Evolutionary conservation across 208 protist genomes (phyloP), one percentile per base, ranked within the genome.

Genomic region (Wallacemonas sp.): DNA sequence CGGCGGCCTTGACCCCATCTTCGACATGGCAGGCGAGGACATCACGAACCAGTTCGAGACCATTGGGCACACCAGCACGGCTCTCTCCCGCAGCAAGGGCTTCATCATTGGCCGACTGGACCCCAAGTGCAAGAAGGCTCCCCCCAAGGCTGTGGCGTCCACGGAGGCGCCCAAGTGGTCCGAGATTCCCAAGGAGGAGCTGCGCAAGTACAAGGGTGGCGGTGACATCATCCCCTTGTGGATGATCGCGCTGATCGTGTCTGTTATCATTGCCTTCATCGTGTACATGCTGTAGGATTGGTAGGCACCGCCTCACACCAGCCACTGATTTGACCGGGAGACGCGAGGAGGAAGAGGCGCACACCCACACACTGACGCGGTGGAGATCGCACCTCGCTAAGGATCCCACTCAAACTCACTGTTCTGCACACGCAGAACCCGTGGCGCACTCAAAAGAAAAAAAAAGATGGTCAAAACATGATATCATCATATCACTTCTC

Each of bases 1-100:
- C 26, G 93, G 94, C 60, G 94, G 96, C 22, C 65, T 92, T 17
- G 85, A 95, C 71, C 75, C 85, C 24, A 92, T 95, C 44, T 83
- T 82, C 53, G 89, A 95, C 59, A 81, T 94, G 61, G 78, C 65
- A 10, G 79, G 84, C 27, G 78, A 73, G 54, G 86, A 93, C 45
- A 91, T 92, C 66, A 93, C 89, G 4, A 92, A 79, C 66, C 84
- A 68, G 33, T 95, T 95, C 65, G 86, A 95, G 63, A 86, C 69
- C 60, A 91, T 95, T 54, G 85, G 85, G 6, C 89, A 93, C 66
- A 84, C 71, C 34, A 86, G 82, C 58, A 75, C 71, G 2, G 89
- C 89, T 13, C 37, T 87, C 8, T 63, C 84, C 29, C 66, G 76
- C 30, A 88, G 76, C 58, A 92, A 94, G 61, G 65, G 65, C 0